Evolutionary conservation across 441 rosid genomes (phyloP).

Genomic region (Populus hybrid): DNA sequence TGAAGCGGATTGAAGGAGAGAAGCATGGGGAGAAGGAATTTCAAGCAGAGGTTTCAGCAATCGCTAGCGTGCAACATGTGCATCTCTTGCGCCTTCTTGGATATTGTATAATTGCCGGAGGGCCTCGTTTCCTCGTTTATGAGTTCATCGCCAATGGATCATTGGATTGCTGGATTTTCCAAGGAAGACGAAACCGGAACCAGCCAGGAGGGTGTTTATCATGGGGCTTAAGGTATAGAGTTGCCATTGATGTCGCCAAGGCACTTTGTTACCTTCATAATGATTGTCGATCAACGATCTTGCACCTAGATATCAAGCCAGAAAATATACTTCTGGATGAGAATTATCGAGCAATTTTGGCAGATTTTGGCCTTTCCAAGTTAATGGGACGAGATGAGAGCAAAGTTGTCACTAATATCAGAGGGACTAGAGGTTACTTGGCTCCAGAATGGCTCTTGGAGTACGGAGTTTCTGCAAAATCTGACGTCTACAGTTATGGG

Average conservation of each 20-base stretch:
- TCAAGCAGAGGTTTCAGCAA: slow-evolving; percentile 72
- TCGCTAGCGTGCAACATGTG: slow-evolving; percentile 78
- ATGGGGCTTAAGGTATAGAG: slow-evolving; percentile 61
- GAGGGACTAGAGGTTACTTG: slow-evolving; percentile 77
- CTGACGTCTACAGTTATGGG: slow-evolving; percentile 75
- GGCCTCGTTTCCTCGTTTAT: slow-evolving; percentile 58
- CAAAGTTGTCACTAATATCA: slow-evolving; percentile 54
- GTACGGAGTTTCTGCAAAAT: slow-evolving; percentile 66
- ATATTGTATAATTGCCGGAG: slow-evolving; percentile 41
- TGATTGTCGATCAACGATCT: slow-evolving; percentile 73
- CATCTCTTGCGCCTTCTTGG: slow-evolving; percentile 68
- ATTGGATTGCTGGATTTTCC: slow-evolving; percentile 74
- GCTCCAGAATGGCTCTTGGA: slow-evolving; percentile 90
- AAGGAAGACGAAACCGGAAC: slow-evolving; percentile 9
- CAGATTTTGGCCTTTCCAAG: slow-evolving; percentile 81
- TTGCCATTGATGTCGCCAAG: slow-evolving; percentile 74
- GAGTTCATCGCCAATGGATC: slow-evolving; percentile 72
- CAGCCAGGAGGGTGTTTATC: slow-evolving; percentile 55
- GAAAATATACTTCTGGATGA: slow-evolving; percentile 27
- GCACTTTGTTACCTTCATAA: slow-evolving; percentile 77
- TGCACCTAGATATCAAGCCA: slow-evolving; percentile 81
- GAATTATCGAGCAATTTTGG: slow-evolving; percentile 54
- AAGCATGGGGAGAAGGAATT: slow-evolving; percentile 76
- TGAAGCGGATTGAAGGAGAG: slow-evolving; percentile 63
- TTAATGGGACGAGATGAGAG: slow-evolving; percentile 70